Percentiles rank a stretch among this genome's conserved stretches.
phyloP scores from a whole-genome alignment of 225 moss, liverwort and hornwort species.

The Bryum argenteum region DNA sequence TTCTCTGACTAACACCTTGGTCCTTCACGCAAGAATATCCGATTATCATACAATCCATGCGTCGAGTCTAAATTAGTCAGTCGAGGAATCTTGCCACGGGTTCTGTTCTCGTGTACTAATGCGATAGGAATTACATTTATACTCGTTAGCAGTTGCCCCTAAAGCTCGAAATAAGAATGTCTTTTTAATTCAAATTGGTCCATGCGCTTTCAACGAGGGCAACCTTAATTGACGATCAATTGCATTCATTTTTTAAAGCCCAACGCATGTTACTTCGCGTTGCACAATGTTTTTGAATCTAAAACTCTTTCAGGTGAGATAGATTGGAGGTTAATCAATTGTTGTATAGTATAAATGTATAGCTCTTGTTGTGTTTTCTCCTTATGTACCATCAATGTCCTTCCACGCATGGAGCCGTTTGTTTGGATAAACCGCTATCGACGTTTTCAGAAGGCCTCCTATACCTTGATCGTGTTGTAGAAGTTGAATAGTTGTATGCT shows the following conservation, averaged over 20 bases:
- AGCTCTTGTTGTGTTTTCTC: constrained; percentile 18
- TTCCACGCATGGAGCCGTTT: neutral
- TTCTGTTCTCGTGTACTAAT: constrained; percentile 24
- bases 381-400: neutral
- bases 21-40: neutral
- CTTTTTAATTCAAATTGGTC: neutral
- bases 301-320: neutral
- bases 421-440: neutral
- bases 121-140: neutral
- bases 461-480: constrained; percentile 10
- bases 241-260: neutral
- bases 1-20: constrained; percentile 4
- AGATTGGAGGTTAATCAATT: neutral
- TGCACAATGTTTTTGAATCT: neutral
- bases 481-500: neutral
- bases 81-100: constrained; percentile 5
- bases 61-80: neutral
- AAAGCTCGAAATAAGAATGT: neutral
- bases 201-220: neutral
- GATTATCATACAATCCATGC: neutral
- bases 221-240: neutral
- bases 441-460: neutral
- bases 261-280: neutral
- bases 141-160: neutral
- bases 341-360: neutral